phyloP scores from a whole-genome alignment of 129 eudicot species.

The Rutidosis leptorrhynchoides region DNA sequence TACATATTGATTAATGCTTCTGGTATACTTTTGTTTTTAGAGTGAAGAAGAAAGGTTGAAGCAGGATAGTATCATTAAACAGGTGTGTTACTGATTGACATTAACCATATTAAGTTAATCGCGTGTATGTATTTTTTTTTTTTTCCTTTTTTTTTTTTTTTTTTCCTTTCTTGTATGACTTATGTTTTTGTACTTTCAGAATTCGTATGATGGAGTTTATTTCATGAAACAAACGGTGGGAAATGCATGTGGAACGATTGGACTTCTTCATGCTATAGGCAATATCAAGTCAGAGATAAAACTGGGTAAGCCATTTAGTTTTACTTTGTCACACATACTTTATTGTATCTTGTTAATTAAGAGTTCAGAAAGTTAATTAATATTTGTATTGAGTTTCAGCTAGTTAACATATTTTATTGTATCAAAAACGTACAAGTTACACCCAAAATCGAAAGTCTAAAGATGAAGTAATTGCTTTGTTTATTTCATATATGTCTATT shows the following conservation, averaged over 20 bases:
- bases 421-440: too few relatives aligned
- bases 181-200: constrained; percentile 40
- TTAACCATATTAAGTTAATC: not conserved
- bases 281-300: constrained; percentile 79
- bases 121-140: not conserved
- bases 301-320: constrained; percentile 52
- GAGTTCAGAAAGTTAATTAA: not conserved
- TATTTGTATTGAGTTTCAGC: too few relatives aligned
- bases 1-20: not conserved
- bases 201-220: constrained; percentile 55
- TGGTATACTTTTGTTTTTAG: constrained; percentile 35
- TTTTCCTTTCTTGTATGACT: not conserved
- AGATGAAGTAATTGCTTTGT: too few relatives aligned
- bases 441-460: too few relatives aligned
- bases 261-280: constrained; percentile 97
- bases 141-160: too few relatives aligned
- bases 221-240: constrained; percentile 98
- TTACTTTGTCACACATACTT: not conserved
- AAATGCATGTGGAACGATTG: constrained; percentile 98
- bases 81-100: constrained; percentile 36
- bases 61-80: constrained; percentile 41
- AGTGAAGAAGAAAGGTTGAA: constrained; percentile 79
- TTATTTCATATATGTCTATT: too few relatives aligned
- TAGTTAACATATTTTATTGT: not conserved
- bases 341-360: not conserved